Conservation (phyloP, 2,329 filamentous ascomycete genomes). For the Orbilia quercus region DNA sequence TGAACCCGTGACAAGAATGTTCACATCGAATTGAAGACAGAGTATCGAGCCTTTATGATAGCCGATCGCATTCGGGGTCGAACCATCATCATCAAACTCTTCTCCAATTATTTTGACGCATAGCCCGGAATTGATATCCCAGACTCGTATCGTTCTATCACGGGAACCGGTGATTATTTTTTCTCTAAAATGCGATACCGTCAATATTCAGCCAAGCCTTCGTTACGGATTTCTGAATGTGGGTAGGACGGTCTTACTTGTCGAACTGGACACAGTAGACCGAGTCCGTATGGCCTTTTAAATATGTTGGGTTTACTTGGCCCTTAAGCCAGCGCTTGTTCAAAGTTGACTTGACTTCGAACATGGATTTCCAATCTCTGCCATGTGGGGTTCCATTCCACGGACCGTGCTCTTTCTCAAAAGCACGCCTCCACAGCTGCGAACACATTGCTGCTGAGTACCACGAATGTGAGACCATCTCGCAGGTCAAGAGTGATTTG, state of each 20-base stretch:
- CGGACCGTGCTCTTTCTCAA: slow-evolving; percentile 70
- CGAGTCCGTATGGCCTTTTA: slow-evolving; percentile 92
- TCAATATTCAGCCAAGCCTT: not conserved
- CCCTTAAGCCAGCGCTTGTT: slow-evolving; percentile 82
- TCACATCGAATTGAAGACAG: slow-evolving; percentile 92
- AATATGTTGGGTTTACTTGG: slow-evolving; percentile 82
- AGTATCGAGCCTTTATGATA: slow-evolving; percentile 94
- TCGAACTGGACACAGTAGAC: slow-evolving; percentile 99
- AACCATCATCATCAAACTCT: slow-evolving; percentile 70
- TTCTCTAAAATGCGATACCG: slow-evolving; percentile 67
- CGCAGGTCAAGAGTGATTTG: slow-evolving; percentile 68
- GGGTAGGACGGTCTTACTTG: slow-evolving; percentile 72
- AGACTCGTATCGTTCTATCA: slow-evolving; percentile 93
- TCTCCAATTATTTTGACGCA: slow-evolving; percentile 86
- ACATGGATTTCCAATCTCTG: slow-evolving; percentile 88
- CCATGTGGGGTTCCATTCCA: slow-evolving; percentile 68
- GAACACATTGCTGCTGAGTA: slow-evolving; percentile 68
- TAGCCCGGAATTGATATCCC: slow-evolving; percentile 89
- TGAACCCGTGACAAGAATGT: slow-evolving; percentile 93
- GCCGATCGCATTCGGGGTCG: slow-evolving; percentile 64
- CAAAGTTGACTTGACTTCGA: slow-evolving; percentile 78
- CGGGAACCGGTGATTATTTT: slow-evolving; percentile 98
- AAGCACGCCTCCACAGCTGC: slow-evolving; percentile 73
- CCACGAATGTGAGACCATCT: slow-evolving; percentile 71
- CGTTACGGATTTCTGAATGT: not conserved